Evolutionary conservation across 805 yeast genomes (phyloP).

Genomic region (Metschnikowia aberdeeniae): DNA sequence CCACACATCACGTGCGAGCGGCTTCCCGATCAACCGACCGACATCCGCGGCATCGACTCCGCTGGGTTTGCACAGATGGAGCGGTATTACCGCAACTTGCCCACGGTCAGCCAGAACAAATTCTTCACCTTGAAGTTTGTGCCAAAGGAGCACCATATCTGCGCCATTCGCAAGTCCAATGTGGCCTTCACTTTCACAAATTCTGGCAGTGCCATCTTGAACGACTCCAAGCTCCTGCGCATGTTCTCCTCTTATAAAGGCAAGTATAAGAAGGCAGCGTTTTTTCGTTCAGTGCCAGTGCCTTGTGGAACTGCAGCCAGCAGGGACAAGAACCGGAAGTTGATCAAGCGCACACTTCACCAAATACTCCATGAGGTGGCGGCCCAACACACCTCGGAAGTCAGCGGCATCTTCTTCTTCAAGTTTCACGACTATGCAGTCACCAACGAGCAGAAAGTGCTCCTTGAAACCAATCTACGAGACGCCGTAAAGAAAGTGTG

Average conservation of each 20-base stretch:
- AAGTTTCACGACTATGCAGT: constrained; percentile 9
- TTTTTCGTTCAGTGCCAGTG: constrained; percentile 21
- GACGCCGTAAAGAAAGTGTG: constrained; percentile 11
- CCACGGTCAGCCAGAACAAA: constrained; percentile 16
- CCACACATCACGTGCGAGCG: constrained; percentile 12
- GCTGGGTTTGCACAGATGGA: constrained; percentile 17
- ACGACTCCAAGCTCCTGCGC: constrained; percentile 22
- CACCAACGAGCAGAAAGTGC: constrained; percentile 2
- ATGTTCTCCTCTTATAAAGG: constrained; percentile 27
- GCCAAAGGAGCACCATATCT: constrained; percentile 27
- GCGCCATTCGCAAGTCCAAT: constrained; percentile 33
- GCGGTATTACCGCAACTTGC: constrained; percentile 13
- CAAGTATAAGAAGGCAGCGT: constrained; percentile 18
- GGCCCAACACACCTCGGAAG: constrained; percentile 4
- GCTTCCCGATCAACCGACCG: constrained; percentile 28
- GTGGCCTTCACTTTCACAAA: constrained; percentile 34
- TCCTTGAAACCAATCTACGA: constrained; percentile 2
- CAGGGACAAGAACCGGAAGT: constrained; percentile 25
- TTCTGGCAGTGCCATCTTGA: constrained; percentile 24
- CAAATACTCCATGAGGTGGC: constrained; percentile 9
- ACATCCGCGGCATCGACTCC: constrained; percentile 34
- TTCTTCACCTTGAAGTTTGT: constrained; percentile 27
- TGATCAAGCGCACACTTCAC: constrained; percentile 29
- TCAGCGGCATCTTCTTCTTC: constrained; percentile 17
- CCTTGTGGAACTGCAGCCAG: constrained; percentile 35